phyloP scores from a whole-genome alignment of 495 filamentous ascomycete genomes.

The Neurospora sp. region DNA sequence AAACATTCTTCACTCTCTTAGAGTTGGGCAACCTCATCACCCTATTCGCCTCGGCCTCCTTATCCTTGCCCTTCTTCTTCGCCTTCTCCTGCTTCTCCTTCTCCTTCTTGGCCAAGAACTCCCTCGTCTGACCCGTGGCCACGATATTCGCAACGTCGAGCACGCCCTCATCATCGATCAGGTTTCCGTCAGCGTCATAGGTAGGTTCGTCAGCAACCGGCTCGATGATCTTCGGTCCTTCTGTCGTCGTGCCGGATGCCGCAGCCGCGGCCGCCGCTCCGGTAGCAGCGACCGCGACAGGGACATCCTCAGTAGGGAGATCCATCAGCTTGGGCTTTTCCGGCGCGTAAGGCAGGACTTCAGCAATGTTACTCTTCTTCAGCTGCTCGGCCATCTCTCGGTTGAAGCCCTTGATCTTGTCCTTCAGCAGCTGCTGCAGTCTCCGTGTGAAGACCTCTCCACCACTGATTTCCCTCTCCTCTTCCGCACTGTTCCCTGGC shows the following conservation, averaged over 20 bases:
- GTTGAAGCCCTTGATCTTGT: slow-evolving; percentile 51
- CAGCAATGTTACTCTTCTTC: slow-evolving; percentile 80
- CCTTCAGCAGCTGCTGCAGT: slow-evolving; percentile 55
- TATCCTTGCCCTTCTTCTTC: slow-evolving; percentile 40
- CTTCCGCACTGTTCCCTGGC: slow-evolving; percentile 33
- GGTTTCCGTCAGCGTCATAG: slow-evolving; percentile 34
- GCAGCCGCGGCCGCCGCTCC: slow-evolving; percentile 16
- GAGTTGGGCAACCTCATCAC: slow-evolving; percentile 64
- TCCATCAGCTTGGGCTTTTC: slow-evolving; percentile 45
- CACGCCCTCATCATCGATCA: slow-evolving; percentile 65
- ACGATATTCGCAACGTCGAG: slow-evolving; percentile 93
- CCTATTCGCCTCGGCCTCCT: slow-evolving; percentile 50
- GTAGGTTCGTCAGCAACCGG: slow-evolving; percentile 41
- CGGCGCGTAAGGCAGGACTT: slow-evolving; percentile 63
- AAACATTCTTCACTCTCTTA: slow-evolving; percentile 63
- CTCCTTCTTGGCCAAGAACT: slow-evolving; percentile 84
- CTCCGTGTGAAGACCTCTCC: slow-evolving; percentile 82
- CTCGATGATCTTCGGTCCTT: slow-evolving; percentile 25
- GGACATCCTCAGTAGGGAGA: slow-evolving; percentile 49
- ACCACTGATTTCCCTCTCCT: slow-evolving; percentile 58
- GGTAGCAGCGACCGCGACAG: slow-evolving; percentile 35
- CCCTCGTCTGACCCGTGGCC: slow-evolving; percentile 77
- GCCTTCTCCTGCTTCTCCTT: slow-evolving; percentile 75
- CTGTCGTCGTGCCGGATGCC: slow-evolving; percentile 7
- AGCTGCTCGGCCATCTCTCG: slow-evolving; percentile 91